A percentile compares a stretch with the other conserved stretches of the same genome.
These are phyloP conservation scores for Jacaranda mimosifolia DNA, from an alignment of 257 asterid species.

Conservation along the genomic window DNA sequence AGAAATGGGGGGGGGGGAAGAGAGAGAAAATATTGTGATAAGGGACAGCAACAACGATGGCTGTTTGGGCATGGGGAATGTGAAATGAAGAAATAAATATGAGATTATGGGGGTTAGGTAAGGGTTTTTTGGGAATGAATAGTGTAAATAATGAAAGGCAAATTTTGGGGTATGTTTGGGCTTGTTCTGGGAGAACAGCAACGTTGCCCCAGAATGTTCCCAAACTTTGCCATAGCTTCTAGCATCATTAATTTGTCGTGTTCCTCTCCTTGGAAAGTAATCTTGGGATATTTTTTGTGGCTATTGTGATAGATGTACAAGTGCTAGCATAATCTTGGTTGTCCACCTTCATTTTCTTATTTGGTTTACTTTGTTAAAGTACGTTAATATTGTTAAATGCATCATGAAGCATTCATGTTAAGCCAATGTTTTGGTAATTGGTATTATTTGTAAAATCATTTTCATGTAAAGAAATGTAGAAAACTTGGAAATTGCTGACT, in stretches of 20 bases:
- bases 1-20: no score
- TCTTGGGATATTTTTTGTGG: constrained; percentile 27
- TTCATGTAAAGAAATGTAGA: constrained; percentile 79
- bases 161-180: no score
- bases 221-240: not conserved
- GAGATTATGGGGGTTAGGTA: no score
- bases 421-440: constrained; percentile 8
- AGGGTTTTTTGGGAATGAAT: no score
- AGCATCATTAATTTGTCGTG: constrained; percentile 2
- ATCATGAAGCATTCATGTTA: constrained; percentile 18
- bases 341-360: constrained; percentile 11
- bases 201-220: no score
- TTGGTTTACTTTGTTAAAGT: constrained; percentile 13
- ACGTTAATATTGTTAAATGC: constrained; percentile 14
- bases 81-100: no score
- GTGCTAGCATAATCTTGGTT: not conserved
- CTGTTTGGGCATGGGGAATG: no score
- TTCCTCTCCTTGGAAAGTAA: not conserved
- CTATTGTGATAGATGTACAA: not conserved
- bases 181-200: no score
- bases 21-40: no score
- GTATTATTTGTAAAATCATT: constrained; percentile 26
- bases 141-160: no score
- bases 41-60: no score
- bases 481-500: constrained; percentile 92